Percentiles rank a stretch among this genome's conserved stretches.
Evolutionary conservation across 805 yeast species (phyloP).

Genomic region (Jamesozyma piceae): DNA sequence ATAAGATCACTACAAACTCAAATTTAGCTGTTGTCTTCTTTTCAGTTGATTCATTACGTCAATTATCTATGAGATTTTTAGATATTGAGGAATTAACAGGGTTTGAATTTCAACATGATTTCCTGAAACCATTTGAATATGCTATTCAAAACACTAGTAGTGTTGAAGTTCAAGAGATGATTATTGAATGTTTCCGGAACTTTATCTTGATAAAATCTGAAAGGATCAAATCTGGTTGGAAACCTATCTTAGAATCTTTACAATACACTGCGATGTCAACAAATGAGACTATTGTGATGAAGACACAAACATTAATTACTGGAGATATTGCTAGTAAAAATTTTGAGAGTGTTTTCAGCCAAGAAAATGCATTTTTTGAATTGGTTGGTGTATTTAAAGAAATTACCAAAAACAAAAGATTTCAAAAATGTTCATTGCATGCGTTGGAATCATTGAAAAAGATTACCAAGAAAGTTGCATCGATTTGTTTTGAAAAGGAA

Average conservation of each 20-base stretch:
- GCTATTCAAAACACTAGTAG: conserved; percentile 61
- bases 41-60: conserved; percentile 90
- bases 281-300: conserved; percentile 49
- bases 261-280: conserved; percentile 55
- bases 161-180: conserved; percentile 73
- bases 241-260: conserved; percentile 71
- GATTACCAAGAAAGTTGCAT: conserved; percentile 52
- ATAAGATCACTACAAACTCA: conserved; percentile 70
- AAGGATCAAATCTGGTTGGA: conserved; percentile 89
- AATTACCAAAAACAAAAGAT: conserved; percentile 73
- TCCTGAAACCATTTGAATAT: conserved; percentile 80
- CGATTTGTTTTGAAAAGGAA: conserved; percentile 27
- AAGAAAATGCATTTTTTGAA: conserved; percentile 54
- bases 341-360: conserved; percentile 52
- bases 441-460: conserved; percentile 65
- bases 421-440: conserved; percentile 71
- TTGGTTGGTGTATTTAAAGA: conserved; percentile 69
- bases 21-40: conserved; percentile 73
- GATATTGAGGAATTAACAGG: conserved; percentile 91
- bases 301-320: conserved; percentile 51
- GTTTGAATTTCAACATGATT: conserved; percentile 91
- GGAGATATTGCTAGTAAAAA: conserved; percentile 53
- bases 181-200: conserved; percentile 78
- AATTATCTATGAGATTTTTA: conserved; percentile 81
- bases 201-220: conserved; percentile 69